Base-by-base conservation (phyloP, 1,139 yeast species). In the Yamadazyma sp. region DNA sequence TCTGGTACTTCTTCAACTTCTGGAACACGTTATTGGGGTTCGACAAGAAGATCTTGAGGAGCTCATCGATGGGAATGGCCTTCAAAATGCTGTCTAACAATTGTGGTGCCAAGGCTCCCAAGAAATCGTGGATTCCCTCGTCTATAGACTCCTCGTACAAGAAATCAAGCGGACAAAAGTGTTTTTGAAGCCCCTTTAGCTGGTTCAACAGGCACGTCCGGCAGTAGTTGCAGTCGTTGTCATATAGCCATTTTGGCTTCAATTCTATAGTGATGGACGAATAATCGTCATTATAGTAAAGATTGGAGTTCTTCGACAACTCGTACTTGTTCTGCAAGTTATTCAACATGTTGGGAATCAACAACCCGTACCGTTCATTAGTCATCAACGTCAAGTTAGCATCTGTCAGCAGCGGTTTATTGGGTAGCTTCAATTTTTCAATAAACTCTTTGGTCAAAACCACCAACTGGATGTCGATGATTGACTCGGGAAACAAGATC, bases 191-290 rank as follows among this genome's bases (percentile, higher is more conserved):
- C 0, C 62, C 61, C 32, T 61, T 58, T 16, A 61, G 46, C 42
- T 67, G 75, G 43, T 65, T 65, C 36, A 66, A 58, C 59, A 68
- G 69, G 42, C 77, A 71, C 3, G 74, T 70, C 13, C 77, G 57
- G 48, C 77, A 71, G 45, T 71, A 71, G 44, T 66, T 69, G 17
- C 62, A 52, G 13, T 45, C 45, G 42, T 70, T 70, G 43, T 70
- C 73, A 49, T 71, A 71, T 29, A 71, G 57, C 77, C 77, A 71
- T 51, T 71, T 71, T 5, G 77, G 77, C 44, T 71, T 71, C 45
- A 71, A 55, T 47, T 71, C 76, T 38, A 71, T 56, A 3, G 68
- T 62, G 5, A 67, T 62, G 16, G 67, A 58, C 35, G 53, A 50
- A 29, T 64, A 53, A 5, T 40, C 40, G 11, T 49, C 40, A 26